Evolutionary conservation across 1,139 yeast species (phyloP).

Genomic region (Yamadazyma jaroonii): DNA sequence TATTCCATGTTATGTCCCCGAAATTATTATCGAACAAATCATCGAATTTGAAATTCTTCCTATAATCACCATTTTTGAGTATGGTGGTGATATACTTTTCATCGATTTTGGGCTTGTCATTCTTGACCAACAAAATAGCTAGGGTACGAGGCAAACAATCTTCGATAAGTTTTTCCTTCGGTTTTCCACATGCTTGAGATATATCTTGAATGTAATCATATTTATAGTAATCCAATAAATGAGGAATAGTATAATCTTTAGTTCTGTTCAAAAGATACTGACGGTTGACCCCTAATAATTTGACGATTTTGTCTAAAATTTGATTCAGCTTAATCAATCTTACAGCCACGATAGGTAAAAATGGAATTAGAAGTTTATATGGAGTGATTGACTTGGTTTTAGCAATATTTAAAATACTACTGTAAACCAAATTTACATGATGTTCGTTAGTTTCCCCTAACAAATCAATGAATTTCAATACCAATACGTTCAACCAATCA

Average conservation of each 20-base stretch:
- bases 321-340: constrained; percentile 59
- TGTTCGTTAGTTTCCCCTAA: constrained; percentile 62
- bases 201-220: constrained; percentile 59
- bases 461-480: constrained; percentile 57
- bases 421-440: constrained; percentile 61
- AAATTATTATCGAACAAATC: constrained; percentile 44
- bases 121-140: constrained; percentile 40
- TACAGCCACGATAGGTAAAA: constrained; percentile 70
- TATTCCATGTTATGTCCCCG: constrained; percentile 44
- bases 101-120: constrained; percentile 31
- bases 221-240: constrained; percentile 63
- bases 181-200: constrained; percentile 33
- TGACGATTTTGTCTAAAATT: constrained; percentile 60
- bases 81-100: constrained; percentile 53
- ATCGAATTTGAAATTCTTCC: constrained; percentile 30
- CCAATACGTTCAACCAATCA: constrained; percentile 58
- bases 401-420: constrained; percentile 51
- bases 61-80: constrained; percentile 50
- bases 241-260: constrained; percentile 73
- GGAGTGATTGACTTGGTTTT: constrained; percentile 49
- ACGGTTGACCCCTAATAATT: constrained; percentile 60
- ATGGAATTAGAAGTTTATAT: constrained; percentile 74
- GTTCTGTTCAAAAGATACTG: constrained; percentile 67
- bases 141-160: constrained; percentile 38
- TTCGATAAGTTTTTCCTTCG: constrained; percentile 34